Conservation (phyloP, 2,329 filamentous ascomycete species). For the Sarocladiaceae sp. region DNA sequence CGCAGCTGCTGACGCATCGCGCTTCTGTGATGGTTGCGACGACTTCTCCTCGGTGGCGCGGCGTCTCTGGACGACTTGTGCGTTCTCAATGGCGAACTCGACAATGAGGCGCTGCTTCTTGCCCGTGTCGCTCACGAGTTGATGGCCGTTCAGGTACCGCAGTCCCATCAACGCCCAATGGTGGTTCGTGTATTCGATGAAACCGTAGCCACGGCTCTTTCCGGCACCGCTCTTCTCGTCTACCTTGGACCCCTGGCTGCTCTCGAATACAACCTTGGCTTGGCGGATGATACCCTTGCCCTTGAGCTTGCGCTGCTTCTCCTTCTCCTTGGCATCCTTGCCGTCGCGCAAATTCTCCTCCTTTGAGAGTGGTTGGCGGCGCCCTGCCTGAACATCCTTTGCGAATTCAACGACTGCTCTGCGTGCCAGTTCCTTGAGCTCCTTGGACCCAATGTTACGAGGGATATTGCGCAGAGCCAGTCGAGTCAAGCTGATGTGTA, state of each 20-base stretch:
- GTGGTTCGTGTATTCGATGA: slow-evolving; percentile 93
- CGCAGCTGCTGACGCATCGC: slow-evolving; percentile 13
- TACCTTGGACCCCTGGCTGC: slow-evolving; percentile 76
- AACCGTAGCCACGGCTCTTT: slow-evolving; percentile 87
- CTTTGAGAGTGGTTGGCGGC: slow-evolving; percentile 72
- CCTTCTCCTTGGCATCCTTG: slow-evolving; percentile 72
- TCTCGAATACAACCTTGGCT: slow-evolving; percentile 92
- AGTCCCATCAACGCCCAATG: slow-evolving; percentile 92
- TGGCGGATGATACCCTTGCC: slow-evolving; percentile 85
- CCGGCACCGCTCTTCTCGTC: slow-evolving; percentile 70
- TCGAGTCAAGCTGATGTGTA: slow-evolving; percentile 84
- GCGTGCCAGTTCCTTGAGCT: slow-evolving; percentile 83
- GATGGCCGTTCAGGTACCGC: slow-evolving; percentile 81
- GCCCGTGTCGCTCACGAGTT: slow-evolving; percentile 54
- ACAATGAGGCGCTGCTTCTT: slow-evolving; percentile 87
- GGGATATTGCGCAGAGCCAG: slow-evolving; percentile 90
- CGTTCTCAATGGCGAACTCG: slow-evolving; percentile 97
- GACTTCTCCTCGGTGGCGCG: slow-evolving; percentile 29
- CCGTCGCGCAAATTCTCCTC: slow-evolving; percentile 80
- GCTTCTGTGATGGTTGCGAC: slow-evolving; percentile 15
- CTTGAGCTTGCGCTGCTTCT: slow-evolving; percentile 71
- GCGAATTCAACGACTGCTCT: slow-evolving; percentile 94
- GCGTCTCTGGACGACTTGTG: slow-evolving; percentile 83
- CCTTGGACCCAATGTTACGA: slow-evolving; percentile 73
- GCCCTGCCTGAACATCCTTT: slow-evolving; percentile 74